A percentile compares a stretch with the other conserved stretches of the same genome.
Conservation (phyloP, 805 yeast species). For the Candida suzukii region DNA sequence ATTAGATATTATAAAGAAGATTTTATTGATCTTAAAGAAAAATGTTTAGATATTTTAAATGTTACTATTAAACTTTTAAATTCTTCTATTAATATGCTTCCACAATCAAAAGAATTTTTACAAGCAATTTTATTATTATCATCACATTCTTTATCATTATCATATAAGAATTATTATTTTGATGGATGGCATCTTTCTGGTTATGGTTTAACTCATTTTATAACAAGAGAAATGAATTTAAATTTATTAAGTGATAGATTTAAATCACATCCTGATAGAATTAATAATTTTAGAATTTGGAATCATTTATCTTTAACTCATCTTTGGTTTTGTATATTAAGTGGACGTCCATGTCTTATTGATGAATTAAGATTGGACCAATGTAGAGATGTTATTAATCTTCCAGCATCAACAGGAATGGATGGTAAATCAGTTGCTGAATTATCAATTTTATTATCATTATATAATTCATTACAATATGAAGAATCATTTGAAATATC, state of each 20-base stretch:
- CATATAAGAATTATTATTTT: conserved; percentile 42
- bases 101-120: conserved; percentile 42
- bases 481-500: conserved; percentile 17
- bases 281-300: conserved; percentile 54
- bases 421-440: conserved; percentile 75
- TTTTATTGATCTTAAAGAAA: background rate
- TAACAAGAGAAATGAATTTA: conserved; percentile 39
- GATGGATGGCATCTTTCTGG: conserved; percentile 70
- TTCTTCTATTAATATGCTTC: conserved; percentile 32
- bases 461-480: conserved; percentile 51
- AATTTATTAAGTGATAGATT: conserved; percentile 17
- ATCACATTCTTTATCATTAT: conserved; percentile 51
- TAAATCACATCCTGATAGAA: conserved; percentile 19
- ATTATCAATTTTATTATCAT: conserved; percentile 47
- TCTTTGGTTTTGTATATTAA: conserved; percentile 50
- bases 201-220: conserved; percentile 53
- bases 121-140: conserved; percentile 59
- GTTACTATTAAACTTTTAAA: conserved; percentile 42
- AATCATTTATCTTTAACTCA: conserved; percentile 65
- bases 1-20: conserved; percentile 32
- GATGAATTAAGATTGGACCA: conserved; percentile 54
- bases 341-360: conserved; percentile 62
- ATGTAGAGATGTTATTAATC: conserved; percentile 50
- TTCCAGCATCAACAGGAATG: conserved; percentile 58
- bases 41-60: conserved; percentile 26